Base-by-base conservation (phyloP, 2,329 filamentous ascomycete genomes). In the Colletotrichum nymphaeae region DNA sequence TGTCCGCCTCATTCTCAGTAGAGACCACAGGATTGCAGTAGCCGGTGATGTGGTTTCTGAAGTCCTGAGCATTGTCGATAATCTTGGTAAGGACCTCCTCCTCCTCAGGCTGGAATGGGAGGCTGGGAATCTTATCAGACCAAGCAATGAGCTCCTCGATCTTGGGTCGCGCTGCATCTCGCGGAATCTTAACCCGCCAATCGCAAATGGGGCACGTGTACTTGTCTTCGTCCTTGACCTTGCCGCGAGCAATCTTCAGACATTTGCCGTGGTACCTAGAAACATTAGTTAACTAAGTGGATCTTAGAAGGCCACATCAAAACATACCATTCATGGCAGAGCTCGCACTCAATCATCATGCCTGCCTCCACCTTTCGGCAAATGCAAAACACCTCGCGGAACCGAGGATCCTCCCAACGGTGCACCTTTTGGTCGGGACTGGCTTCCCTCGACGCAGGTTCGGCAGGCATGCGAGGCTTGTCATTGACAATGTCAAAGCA, bases 261-360 rank as follows among this genome's bases (percentile, higher is more conserved):
- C 97, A 99, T 83, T 98, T 98, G 73, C 97, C 96, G 79, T 99
- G 97, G 80, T 99, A 99, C 94, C 93, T 95, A 32, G 53, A 9
- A 9, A 32, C 1, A 14, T 28, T 1, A 14, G 24, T 72, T 52
- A 73, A 60, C 30, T 14, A 5, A n/a, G 35, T 42, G 46, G 32
- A 66, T 77, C 49, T 72, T 70, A 46, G 65, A 9, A 57, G 67
- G 30, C 30, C 28, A 59, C 12, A 2, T 60, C 5, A 8, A 28
- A 55, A 63, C 92, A 86, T 82, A 95, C 97, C 97, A 99, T 85
- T 99, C 97, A 79, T 98, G 96, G 83, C 97, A 99, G 52, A 98
- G 88, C 81, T 98, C 97, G 81, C 97, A 99, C 83, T 99, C 97
- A 78, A 99, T 98, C 97, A 99, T 99, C 93, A 98, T 97, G 64